Base-by-base conservation (phyloP, 371 early-diverging fungal species). In the Saksenaea vasiformis region DNA sequence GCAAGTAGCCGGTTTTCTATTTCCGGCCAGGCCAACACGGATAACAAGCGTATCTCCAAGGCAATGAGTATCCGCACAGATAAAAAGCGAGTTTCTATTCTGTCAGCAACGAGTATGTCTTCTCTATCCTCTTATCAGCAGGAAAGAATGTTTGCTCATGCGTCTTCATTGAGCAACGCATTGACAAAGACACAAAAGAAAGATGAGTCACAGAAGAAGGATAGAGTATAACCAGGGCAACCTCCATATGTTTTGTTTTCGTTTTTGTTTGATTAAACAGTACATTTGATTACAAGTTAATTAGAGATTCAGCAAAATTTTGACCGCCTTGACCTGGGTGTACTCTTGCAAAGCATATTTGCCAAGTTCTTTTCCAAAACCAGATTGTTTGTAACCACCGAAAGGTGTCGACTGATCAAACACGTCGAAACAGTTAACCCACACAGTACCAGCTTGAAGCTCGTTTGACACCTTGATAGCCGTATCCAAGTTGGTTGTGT, bases 311-410 rank as follows among this genome's bases (percentile, higher is more conserved):
- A 78, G 62, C 13, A 74, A 73, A 54, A 85, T 77, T 44, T 80
- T 83, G 44, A 92, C 89, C 15, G 87, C 79, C 77, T 92, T 92
- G 61, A 88, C 72, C 19, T 83, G 83, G 41, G 85, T 79, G 70
- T 87, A 93, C 65, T 91, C 90, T 57, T 83, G 77, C 56, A 93
- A 70, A 19, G 90, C 85, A 70, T 90, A 87, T 53, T 86, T 81
- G 38, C 93, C 93, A 9, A 90, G 80, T 63, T 93, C 93, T 54
- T 90, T 87, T 61, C 93, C 93, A 61, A 91, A 85, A 19, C 97
- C 97, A 43, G 89, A 87, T 77, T 90, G 83, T 78, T 94, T 95
- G 74, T 87, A 89, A 1, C 97, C 97, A 66, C 97, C 97, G 73
- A 94, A 94, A 2, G 95, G 94, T 73, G 91, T 82, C 35, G 79